Percentiles rank a stretch among this genome's conserved stretches.
These are phyloP conservation scores for Neofusicoccum sp. DNA, from an alignment of 2,329 filamentous ascomycete genomes.

Conservation along the genomic window DNA sequence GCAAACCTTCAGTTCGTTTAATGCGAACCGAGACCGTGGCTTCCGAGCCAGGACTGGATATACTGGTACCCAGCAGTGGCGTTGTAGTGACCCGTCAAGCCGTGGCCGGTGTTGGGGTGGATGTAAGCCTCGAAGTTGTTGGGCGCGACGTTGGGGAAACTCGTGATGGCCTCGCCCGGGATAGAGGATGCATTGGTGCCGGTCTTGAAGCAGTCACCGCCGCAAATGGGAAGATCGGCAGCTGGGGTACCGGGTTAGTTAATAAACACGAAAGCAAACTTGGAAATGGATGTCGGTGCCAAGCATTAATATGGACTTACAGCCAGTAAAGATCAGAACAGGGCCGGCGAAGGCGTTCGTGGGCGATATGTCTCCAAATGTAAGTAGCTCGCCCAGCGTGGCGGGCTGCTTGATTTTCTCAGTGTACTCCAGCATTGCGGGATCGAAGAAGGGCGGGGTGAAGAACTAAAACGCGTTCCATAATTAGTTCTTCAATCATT, in stretches of 20 bases:
- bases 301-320: constrained; percentile 24
- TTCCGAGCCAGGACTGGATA: no score
- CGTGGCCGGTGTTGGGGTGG: constrained; percentile 48
- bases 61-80: constrained; percentile 38
- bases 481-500: no score
- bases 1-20: no score
- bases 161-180: constrained; percentile 41
- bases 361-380: constrained; percentile 44
- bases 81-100: constrained; percentile 50
- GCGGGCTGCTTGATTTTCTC: constrained; percentile 55
- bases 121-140: constrained; percentile 52
- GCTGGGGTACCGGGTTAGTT: no score
- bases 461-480: constrained; percentile 31
- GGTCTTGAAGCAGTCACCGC: constrained; percentile 57
- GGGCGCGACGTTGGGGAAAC: constrained; percentile 46
- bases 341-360: constrained; percentile 50
- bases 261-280: no score
- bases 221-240: constrained; percentile 57
- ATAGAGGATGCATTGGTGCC: constrained; percentile 42
- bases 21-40: no score
- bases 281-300: constrained; percentile 6
- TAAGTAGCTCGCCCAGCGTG: constrained; percentile 59
- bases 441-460: constrained; percentile 55
- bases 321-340: constrained; percentile 59
- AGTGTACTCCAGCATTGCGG: constrained; percentile 48